Percentiles rank a stretch among this genome's conserved stretches.
Evolutionary conservation across 148 eudicot species (phyloP).

Genomic region (Salicornia ramosissima): DNA sequence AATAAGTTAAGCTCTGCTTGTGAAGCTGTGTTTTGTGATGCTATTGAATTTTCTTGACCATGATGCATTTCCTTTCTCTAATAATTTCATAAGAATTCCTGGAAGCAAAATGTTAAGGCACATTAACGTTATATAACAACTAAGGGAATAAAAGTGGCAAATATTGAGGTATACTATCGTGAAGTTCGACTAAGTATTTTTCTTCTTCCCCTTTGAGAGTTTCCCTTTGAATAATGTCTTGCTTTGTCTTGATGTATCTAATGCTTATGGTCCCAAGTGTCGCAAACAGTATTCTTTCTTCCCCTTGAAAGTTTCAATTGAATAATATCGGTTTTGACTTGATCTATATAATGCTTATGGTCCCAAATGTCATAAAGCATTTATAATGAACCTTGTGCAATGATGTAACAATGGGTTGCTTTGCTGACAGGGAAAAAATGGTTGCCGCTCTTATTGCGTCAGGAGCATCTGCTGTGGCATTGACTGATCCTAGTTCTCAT

Average conservation of each 20-base stretch:
- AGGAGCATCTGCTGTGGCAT: constrained; percentile 82
- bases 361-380: neutral
- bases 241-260: neutral
- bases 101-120: neutral
- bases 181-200: neutral
- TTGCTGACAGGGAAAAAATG: constrained; percentile 67
- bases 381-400: neutral
- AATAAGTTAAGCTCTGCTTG: neutral
- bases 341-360: neutral
- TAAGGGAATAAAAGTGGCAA: neutral
- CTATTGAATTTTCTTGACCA: neutral
- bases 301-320: neutral
- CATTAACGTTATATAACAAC: neutral
- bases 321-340: neutral
- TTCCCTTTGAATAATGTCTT: neutral
- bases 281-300: too few species aligned
- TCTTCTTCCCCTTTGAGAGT: neutral
- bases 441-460: constrained; percentile 84
- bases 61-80: neutral
- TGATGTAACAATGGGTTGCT: neutral
- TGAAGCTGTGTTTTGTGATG: neutral
- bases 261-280: neutral
- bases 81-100: neutral
- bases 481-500: constrained; percentile 74
- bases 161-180: neutral